Evolutionary conservation across 768 basidiomycete species (phyloP), one percentile per base, ranked within the genome.

Genomic region (Boletus rubroflammeus): DNA sequence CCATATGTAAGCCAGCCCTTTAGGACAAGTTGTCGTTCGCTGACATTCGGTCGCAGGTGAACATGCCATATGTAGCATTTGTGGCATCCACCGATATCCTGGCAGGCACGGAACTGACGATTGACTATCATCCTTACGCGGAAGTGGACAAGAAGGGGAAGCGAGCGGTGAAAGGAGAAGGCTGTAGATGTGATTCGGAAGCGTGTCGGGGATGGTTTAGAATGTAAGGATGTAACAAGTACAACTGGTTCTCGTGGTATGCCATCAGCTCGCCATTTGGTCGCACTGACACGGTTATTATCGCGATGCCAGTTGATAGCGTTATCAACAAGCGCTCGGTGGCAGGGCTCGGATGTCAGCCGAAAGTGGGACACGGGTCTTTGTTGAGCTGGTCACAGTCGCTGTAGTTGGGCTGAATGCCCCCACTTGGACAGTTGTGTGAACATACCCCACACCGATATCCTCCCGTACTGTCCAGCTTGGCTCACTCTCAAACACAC

Each of bases 11-110:
- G 62, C 4, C 36, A 39, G 31, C 23, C 19, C 38, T 10, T 29
- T n/a, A 8, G 28, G 26, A 36, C 26, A 23, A 26, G 36, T 6
- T 6, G n/a, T 10, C 15, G 5, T 34, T 32, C 15, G 14, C 51
- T 48, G 23, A 67, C 38, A 2, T 21, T 46, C 34, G 19, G 25
- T 40, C 25, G 15, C 50, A 86, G 84, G 73, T 75, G 59, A 81
- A 84, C 17, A 78, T 77, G 64, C 84, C 84, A 0, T 86, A 84
- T 58, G 74, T 87, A 34, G 82, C 78, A 2, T 85, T 85, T 50
- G 81, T 78, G 0, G 80, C 85, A 0, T 70, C 65, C 1, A 53
- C 67, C 36, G 62, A 79, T 55, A 82, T 89, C 49, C 69, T 72
- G 0, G 75, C 79, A 0, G 65, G 72, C 25, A 78, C 75, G 1